Evolutionary conservation across 2,329 filamentous ascomycete species (phyloP), one percentile per base, ranked within the genome.

Genomic region (Didymella exigua): DNA sequence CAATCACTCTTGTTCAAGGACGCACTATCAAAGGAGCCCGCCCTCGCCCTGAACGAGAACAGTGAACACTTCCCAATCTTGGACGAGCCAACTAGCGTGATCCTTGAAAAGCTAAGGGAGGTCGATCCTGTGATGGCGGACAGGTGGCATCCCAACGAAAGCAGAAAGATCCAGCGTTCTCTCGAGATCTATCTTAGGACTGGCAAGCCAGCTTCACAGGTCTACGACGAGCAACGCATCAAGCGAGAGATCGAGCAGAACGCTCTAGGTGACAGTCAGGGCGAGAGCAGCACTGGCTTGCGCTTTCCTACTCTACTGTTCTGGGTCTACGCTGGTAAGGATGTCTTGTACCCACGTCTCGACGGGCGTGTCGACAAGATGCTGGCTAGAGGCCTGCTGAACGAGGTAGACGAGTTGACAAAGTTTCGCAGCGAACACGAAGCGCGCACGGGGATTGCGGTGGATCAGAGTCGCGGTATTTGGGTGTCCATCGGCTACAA

Each of bases 401-500:
- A 80, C 2, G 88, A 91, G 74, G 85, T 88, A 0, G 69, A 79
- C 33, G 76, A 72, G 1, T 80, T 90, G 65, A 77, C 78, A 11
- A 69, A 75, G 1, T 82, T 83, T 56, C 74, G 83, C 2, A 65
- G 76, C 14, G 62, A 75, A 4, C 75, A 81, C 49, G 71, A 78
- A 42, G 70, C 77, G 0, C 67, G 77, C 1, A 65, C 62, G 5
- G 88, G 86, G 0, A 74, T 79, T 1, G 61, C 74, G 0, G 76
- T 95, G 2, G 91, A 98, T 68, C 82, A 86, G 61, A 89, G 85
- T 1, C 86, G 87, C 48, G 96, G 95, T 0, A 96, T 99, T 37
- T 99, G 93, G 92, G 89, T 96, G 48, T 95, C 93, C 1, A 99
- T 99, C 58, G 95, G 95, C 1, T 97, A 92, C 76, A 97, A 96